Base-by-base conservation (phyloP, 202 grass and related monocot genomes). In the Setaria viridis region DNA sequence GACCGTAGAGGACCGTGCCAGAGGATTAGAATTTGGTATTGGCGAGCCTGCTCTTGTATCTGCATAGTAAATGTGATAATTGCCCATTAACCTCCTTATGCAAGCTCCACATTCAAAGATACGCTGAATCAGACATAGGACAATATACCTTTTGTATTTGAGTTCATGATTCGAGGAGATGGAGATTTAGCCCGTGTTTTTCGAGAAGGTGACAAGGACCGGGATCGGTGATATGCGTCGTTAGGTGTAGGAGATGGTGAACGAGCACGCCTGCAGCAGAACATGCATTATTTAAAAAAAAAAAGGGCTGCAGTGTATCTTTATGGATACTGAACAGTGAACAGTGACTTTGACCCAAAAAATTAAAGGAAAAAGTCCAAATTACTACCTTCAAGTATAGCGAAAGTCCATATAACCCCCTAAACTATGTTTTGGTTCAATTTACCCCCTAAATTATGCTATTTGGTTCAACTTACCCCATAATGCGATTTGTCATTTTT, bases 41-140 rank as follows among this genome's bases (percentile, higher is more conserved):
- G 90, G 90, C 0, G 89, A 97, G 13, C 70, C 72, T 69, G 84
- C 85, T 88, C 97, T 94, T 74, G 82, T 94, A 88, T 92, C 95
- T 98, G 91, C 30, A 35, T 51, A 62, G 67, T 43, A 17, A 86
- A 43, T 42, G 78, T 21, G 64, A 32, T 54, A 73, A 33, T 68
- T 77, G 16, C 29, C 14, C 15, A n/a, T 56, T 56, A 85, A 80
- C 10, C 42, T 62, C 9, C 67, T 48, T 48, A 14, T 60, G 59
- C 37, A 86, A 83, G 49, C n/a, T 81, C 69, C 20, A 5, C 63
- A 71, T 34, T 12, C 5, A 20, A 84, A 64, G 7, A 70, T 70
- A 68, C 32, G 2, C 20, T 50, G 3, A 57, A 57, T 78, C 11
- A 79, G 25, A 45, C n/a, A 78, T 70, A 60, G 19, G 11, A 55